These are phyloP conservation scores for Penicillium desertorum DNA, from an alignment of 495 filamentous ascomycete genomes.

Conservation along the genomic window DNA sequence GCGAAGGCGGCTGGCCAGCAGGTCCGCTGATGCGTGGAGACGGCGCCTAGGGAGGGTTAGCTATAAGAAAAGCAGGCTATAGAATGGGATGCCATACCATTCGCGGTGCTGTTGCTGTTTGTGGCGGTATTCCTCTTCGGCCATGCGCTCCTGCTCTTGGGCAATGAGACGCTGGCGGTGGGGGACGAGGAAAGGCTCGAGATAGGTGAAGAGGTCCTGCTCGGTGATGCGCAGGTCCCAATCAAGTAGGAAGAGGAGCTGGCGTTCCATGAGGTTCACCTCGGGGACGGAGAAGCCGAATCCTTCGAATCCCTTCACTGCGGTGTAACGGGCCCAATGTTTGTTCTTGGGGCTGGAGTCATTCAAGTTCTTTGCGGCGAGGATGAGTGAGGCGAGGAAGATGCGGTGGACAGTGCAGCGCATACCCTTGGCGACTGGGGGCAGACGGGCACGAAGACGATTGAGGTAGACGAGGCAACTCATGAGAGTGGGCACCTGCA, in stretches of 20 bases:
- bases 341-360: constrained; percentile 99
- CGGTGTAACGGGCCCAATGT: constrained; percentile 94
- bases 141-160: constrained; percentile 29
- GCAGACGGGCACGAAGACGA: constrained; percentile 77
- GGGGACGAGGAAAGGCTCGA: constrained; percentile 85
- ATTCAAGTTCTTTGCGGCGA: constrained; percentile 77
- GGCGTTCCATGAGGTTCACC: constrained; percentile 98
- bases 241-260: constrained; percentile 87
- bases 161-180: constrained; percentile 57
- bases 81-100: constrained; percentile 24
- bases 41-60: constrained; percentile 29
- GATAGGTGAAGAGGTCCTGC: constrained; percentile 80
- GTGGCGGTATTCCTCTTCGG: constrained; percentile 33
- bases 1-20: constrained; percentile 43
- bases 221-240: constrained; percentile 86
- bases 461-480: constrained; percentile 89
- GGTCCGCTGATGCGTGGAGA: constrained; percentile 44
- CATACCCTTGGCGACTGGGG: constrained; percentile 94
- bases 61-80: not conserved
- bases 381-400: constrained; percentile 76
- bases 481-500: constrained; percentile 97
- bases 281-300: constrained; percentile 94
- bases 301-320: constrained; percentile 67
- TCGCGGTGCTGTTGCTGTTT: constrained; percentile 44
- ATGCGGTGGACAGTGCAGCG: constrained; percentile 93